Base-by-base conservation (phyloP, 2,329 filamentous ascomycete genomes). In the Neoarthrinium moseri region DNA sequence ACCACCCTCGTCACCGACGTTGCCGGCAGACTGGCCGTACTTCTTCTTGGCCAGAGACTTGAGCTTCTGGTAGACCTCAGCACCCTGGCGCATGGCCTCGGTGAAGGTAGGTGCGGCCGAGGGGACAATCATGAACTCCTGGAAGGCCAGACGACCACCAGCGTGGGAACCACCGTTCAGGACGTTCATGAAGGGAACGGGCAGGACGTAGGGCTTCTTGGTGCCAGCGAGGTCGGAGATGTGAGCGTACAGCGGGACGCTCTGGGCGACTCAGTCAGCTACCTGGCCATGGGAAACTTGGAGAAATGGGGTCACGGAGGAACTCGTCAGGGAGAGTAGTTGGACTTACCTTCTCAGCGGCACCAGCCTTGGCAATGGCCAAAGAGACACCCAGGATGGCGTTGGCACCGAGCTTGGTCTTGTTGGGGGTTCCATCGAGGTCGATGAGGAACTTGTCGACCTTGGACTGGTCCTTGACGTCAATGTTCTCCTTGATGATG, bases 1-100 rank as follows among this genome's bases (percentile, higher is more conserved):
- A 86, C 94, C 94, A 81, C 94, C 94, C 85, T 99, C 94, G 69
- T 99, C 94, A 75, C 94, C 94, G 58, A 99, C 94, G 72, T 99
- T 99, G 71, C 92, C 94, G 57, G 94, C 94, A 55, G 94, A 96
- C 76, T 96, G 92, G 68, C 94, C 94, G 72, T 99, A 99, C 83
- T 89, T 94, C 89, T 96, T 94, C 89, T 97, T 97, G 71, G 94
- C 91, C 52, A 97, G 84, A 63, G 80, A 65, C 87, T 99, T 99
- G 64, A 99, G 88, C 75, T 89, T 87, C 75, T 97, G 92, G 86
- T 99, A 99, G 64, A 96, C 91, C 77, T 99, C 94, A 62, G 92
- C 76, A 72, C 94, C 94, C 76, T 95, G 90, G 71, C 92, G 91
- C 77, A 99, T 86, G 68, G 87, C 94, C 81, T 99, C 94, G 60